Percentiles rank a stretch among this genome's conserved stretches.
Evolutionary conservation across 2,329 filamentous ascomycete genomes (phyloP).

Genomic region (Bimuria novae-zelandiae): DNA sequence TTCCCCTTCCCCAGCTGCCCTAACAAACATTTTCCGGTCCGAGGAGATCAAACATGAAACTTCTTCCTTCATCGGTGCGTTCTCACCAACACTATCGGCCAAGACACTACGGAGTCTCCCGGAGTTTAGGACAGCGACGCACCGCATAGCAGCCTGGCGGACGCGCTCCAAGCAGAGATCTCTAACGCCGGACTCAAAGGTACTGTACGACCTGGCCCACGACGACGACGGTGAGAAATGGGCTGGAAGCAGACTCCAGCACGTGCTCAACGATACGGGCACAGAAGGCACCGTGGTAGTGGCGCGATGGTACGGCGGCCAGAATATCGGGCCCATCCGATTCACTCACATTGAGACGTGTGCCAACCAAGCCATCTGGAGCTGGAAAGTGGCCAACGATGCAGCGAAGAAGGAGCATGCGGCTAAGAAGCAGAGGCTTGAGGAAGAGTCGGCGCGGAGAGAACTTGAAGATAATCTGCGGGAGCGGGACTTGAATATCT

Average conservation of each 20-base stretch:
- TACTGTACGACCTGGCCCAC: conserved; percentile 50
- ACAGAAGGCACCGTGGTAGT: conserved; percentile 56
- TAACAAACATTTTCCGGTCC: conserved; percentile 50
- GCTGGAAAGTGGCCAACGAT: conserved; percentile 43
- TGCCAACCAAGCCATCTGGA: conserved; percentile 54
- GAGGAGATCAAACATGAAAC: conserved; percentile 54
- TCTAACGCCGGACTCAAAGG: conserved; percentile 42
- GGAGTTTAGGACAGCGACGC: conserved; percentile 52
- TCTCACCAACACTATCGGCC: conserved; percentile 51
- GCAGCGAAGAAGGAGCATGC: conserved; percentile 42
- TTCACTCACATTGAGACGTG: conserved; percentile 58
- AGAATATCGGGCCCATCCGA: conserved; percentile 57
- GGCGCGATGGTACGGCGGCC: conserved; percentile 60
- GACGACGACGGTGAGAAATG: conserved; percentile 62
- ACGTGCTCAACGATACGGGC: conserved; percentile 51
- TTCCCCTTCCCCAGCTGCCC: conserved; percentile 18
- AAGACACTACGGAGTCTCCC: conserved; percentile 50
- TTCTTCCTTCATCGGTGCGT: conserved; percentile 58
- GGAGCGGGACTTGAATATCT: conserved; percentile 55
- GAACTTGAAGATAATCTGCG: conserved; percentile 43
- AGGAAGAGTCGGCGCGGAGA: conserved; percentile 40
- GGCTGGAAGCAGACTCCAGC: conserved; percentile 54
- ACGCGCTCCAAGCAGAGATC: conserved; percentile 53
- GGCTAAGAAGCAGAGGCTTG: conserved; percentile 43
- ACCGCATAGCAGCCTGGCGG: conserved; percentile 59